A percentile compares a stretch with the other conserved stretches of the same genome.
Conservation (phyloP, 805 yeast species). For the Metschnikowia aberdeeniae region DNA sequence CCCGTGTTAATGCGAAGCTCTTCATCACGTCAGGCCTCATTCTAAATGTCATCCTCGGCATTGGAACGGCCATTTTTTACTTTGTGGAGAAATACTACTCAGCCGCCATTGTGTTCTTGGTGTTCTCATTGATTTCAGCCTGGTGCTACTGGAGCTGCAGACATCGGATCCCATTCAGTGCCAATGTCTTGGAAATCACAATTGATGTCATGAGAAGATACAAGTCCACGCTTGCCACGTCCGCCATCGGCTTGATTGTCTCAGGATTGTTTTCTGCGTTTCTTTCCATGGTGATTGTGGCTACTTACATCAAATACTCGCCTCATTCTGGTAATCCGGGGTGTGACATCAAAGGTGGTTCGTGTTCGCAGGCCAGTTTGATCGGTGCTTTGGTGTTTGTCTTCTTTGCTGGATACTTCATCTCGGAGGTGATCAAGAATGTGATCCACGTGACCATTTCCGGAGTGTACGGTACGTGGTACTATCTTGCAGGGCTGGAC, state of each 20-base stretch:
- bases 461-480: constrained; percentile 91
- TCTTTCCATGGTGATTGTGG: constrained; percentile 64
- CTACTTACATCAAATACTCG: constrained; percentile 74
- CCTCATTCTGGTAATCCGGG: constrained; percentile 50
- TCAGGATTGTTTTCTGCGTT: constrained; percentile 62
- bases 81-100: constrained; percentile 66
- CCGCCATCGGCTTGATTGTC: constrained; percentile 55
- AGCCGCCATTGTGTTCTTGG: constrained; percentile 71
- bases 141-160: constrained; percentile 73
- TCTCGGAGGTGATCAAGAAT: constrained; percentile 78
- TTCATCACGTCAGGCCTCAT: constrained; percentile 70
- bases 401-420: constrained; percentile 78
- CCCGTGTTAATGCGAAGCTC: constrained; percentile 58
- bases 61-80: constrained; percentile 75
- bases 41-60: constrained; percentile 60
- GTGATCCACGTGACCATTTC: constrained; percentile 76
- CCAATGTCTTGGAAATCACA: constrained; percentile 63
- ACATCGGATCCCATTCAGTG: constrained; percentile 67
- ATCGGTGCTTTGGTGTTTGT: constrained; percentile 69
- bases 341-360: constrained; percentile 50
- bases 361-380: constrained; percentile 54
- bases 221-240: constrained; percentile 64
- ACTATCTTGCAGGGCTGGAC: constrained; percentile 69
- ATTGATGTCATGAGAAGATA: constrained; percentile 71
- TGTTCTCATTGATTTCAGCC: constrained; percentile 61